Conservation (phyloP, 192 early-diverging fungal species). For the Oehlia diaphana region DNA sequence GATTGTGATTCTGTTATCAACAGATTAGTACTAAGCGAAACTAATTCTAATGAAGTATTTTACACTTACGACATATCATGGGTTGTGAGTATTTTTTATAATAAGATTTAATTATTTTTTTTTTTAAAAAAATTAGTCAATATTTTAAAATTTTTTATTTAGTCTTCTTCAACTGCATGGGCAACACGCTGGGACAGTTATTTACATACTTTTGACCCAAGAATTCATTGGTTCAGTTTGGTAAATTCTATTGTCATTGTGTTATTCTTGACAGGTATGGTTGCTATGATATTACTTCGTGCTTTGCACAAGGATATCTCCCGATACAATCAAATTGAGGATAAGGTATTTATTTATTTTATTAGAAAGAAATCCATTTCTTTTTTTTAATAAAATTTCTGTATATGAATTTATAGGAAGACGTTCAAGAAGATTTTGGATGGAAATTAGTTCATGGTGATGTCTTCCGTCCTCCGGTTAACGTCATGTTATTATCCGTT, state of each 20-base stretch:
- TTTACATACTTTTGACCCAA: conserved; percentile 82
- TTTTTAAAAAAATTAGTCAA: background rate
- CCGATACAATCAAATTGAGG: conserved; percentile 77
- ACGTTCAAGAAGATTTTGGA: conserved; percentile 91
- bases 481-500: conserved; percentile 73
- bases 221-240: conserved; percentile 94
- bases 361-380: conserved; percentile 28
- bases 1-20: background rate
- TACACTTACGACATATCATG: conserved; percentile 71
- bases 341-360: conserved; percentile 34
- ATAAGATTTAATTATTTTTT: background rate
- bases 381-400: conserved; percentile 25
- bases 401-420: conserved; percentile 45
- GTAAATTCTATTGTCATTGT: conserved; percentile 95
- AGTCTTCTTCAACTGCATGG: conserved; percentile 65
- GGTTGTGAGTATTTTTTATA: conserved; percentile 42
- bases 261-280: conserved; percentile 87
- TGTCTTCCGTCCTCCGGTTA: conserved; percentile 89
- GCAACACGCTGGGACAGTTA: conserved; percentile 89
- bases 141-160: background rate
- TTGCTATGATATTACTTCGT: conserved; percentile 85
- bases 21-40: conserved; percentile 49
- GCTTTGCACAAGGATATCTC: conserved; percentile 91
- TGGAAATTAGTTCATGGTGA: conserved; percentile 98
- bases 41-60: conserved; percentile 45